Base-by-base conservation (phyloP, 208 protist species). In the Naegleria lovaniensis region DNA sequence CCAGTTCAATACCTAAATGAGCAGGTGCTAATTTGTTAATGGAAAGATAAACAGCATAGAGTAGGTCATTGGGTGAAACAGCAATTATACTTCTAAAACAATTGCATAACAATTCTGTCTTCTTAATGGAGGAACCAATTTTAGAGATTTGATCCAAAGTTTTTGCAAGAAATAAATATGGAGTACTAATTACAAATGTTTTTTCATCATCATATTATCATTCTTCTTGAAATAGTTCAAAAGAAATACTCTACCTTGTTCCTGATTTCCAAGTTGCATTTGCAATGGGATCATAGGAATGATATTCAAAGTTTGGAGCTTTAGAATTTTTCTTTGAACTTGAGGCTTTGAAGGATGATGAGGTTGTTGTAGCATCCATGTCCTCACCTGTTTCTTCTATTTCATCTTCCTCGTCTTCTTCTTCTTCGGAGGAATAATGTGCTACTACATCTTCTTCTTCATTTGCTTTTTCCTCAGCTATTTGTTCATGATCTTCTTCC, bases 1-100 rank as follows among this genome's bases (percentile, higher is more conserved):
- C 99, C 0, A 99, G 95, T 94, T 99, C 98, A 48, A 99, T 94
- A 0, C 98, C 98, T 83, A 97, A 95, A 92, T 99, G 98, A 19
- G 96, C 94, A 9, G 98, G 98, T 0, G 97, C 97, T 36, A 94
- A 95, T 92, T 98, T 98, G 96, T 99, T 99, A 86, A 98, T 95
- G 15, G 96, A 95, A 36, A 99, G 92, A 93, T 99, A 99, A 38
- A 99, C 93, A 67, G 95, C 93, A 0, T 94, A 88, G 0, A 98
- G 90, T 25, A 99, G 91, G 89, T 99, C 97, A 9, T 92, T 87
- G 48, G 97, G 97, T 39, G 93, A 93, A 9, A 97, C 94, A 36
- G 92, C 85, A 39, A 99, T 94, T 5, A 99, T 94, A 0, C 95
- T 94, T 48, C 95, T 93, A 48, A 98, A 95, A 29, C 98, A 92